Evolutionary conservation across 2,329 filamentous ascomycete species (phyloP).

Genomic region (Cadophora malorum): DNA sequence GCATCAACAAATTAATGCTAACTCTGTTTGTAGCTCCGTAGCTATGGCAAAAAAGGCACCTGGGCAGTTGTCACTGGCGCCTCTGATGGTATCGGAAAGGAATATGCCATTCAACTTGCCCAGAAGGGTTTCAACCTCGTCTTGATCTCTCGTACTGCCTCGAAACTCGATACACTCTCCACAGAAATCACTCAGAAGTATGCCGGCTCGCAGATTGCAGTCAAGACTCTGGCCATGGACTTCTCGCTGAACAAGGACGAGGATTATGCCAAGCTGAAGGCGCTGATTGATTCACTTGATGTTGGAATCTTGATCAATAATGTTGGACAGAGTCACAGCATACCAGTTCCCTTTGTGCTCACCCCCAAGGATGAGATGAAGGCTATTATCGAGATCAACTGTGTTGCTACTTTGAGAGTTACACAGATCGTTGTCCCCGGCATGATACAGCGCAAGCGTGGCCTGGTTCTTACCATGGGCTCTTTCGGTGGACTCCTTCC

Average conservation of each 20-base stretch:
- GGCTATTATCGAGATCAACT: conserved; percentile 95
- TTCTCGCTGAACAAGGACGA: conserved; percentile 79
- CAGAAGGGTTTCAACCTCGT: conserved; percentile 92
- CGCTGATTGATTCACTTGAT: conserved; percentile 75
- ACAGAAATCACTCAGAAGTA: conserved; percentile 76
- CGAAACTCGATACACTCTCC: conserved; percentile 82
- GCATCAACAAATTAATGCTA: conserved; percentile 17
- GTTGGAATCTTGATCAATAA: conserved; percentile 94
- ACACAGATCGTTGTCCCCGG: conserved; percentile 85
- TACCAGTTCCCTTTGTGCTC: conserved; percentile 86
- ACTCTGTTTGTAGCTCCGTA: conserved; percentile 68
- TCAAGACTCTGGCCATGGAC: conserved; percentile 88
- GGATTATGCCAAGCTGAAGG: conserved; percentile 78
- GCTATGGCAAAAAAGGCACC: conserved; percentile 88
- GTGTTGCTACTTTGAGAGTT: conserved; percentile 84
- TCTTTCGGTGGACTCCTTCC: conserved; percentile 94
- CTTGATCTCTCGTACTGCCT: conserved; percentile 92
- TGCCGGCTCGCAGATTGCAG: conserved; percentile 65
- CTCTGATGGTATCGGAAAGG: conserved; percentile 95
- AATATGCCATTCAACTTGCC: conserved; percentile 90
- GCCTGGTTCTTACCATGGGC: conserved; percentile 95
- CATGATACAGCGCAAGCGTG: conserved; percentile 83
- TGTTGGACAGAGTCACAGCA: conserved; percentile 91
- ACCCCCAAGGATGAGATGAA: conserved; percentile 81
- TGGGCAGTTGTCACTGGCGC: conserved; percentile 96